Conservation (phyloP, 257 asterid genomes). For the Cynanchum wilfordii region DNA sequence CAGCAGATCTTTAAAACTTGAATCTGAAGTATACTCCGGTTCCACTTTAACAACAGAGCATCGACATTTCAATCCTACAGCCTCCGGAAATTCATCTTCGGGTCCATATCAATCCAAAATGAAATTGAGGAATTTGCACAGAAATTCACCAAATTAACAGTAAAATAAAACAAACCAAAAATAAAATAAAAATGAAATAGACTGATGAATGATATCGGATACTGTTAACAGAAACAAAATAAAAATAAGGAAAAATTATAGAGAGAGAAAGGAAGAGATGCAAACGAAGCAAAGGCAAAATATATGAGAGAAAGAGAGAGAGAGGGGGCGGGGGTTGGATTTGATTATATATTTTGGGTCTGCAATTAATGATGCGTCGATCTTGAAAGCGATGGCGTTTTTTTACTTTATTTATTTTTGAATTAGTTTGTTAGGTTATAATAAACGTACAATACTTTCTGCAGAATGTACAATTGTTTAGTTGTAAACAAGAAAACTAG, state of each 20-base stretch:
- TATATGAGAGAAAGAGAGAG: constrained; percentile 17
- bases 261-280: constrained; percentile 23
- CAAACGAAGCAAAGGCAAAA: constrained; percentile 29
- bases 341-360: constrained; percentile 28
- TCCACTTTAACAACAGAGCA: constrained; percentile 7
- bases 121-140: not conserved
- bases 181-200: constrained; percentile 13
- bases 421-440: not conserved
- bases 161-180: not conserved
- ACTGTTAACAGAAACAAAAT: constrained; percentile 13
- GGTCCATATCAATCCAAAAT: constrained; percentile 16
- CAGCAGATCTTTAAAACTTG: constrained; percentile 57
- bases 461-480: too few relatives aligned
- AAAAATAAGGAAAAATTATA: not conserved
- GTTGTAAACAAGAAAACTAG: not conserved
- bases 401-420: not conserved
- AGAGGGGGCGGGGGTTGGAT: constrained; percentile 57
- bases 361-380: constrained; percentile 27
- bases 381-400: constrained; percentile 27
- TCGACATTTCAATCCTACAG: constrained; percentile 45
- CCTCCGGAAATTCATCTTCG: constrained; percentile 21
- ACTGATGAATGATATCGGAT: constrained; percentile 9
- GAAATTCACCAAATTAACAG: not conserved
- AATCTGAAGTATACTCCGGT: constrained; percentile 30
- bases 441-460: too few relatives aligned